A percentile compares a stretch with the other conserved stretches of the same genome.
Evolutionary conservation across 345 rosid genomes (phyloP).

Genomic region (Populus pruinosa): DNA sequence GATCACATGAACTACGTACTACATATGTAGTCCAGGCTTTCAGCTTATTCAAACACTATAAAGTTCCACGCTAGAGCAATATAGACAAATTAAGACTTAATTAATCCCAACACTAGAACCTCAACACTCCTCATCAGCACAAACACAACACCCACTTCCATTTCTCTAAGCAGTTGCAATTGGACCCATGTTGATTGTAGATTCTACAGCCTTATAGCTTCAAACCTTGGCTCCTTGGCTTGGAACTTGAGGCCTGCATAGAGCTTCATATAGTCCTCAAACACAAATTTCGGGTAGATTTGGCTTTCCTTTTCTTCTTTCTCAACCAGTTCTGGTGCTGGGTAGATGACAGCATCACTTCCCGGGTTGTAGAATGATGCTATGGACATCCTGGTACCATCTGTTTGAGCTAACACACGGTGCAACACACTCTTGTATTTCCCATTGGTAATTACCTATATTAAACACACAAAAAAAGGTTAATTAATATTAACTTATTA

Average conservation of each 20-base stretch:
- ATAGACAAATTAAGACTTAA: neutral
- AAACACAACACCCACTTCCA: neutral
- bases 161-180: conserved; percentile 32
- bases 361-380: conserved; percentile 96
- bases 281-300: conserved; percentile 70
- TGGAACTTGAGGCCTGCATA: conserved; percentile 75
- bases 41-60: neutral
- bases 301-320: conserved; percentile 36
- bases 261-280: conserved; percentile 87
- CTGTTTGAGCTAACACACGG: conserved; percentile 65
- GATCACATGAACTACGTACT: neutral
- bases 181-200: conserved; percentile 29
- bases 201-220: conserved; percentile 56
- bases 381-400: conserved; percentile 81
- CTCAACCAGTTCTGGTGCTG: conserved; percentile 56
- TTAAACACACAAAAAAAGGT: too few species aligned
- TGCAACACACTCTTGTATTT: conserved; percentile 86
- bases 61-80: neutral
- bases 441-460: conserved; percentile 83
- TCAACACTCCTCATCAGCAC: neutral
- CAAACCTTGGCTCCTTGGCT: conserved; percentile 83
- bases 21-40: neutral
- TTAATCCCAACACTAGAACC: neutral
- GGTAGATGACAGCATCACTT: conserved; percentile 67
- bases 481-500: too few species aligned